Conservation (phyloP, 2,329 filamentous ascomycete genomes). For the Acrocalymma vagum region DNA sequence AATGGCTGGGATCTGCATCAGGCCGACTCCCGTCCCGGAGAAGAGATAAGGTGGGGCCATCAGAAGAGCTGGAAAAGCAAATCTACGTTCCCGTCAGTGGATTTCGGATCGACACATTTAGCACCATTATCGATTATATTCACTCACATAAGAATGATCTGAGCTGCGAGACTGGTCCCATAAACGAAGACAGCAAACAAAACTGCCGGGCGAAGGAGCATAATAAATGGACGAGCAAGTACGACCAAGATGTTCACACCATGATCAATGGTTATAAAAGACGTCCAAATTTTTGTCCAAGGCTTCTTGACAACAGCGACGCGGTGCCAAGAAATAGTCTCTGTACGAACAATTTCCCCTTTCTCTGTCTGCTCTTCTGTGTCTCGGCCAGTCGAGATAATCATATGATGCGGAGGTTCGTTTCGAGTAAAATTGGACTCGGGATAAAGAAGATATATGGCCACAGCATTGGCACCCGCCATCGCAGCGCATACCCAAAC, state of each 20-base stretch:
- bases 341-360: constrained; percentile 4
- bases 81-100: constrained; percentile 3
- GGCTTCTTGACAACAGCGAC: constrained; percentile 10
- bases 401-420: neutral
- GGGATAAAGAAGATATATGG: constrained; percentile 10
- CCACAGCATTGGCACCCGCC: constrained; percentile 7
- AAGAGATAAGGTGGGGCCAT: constrained; percentile 15
- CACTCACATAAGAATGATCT: constrained; percentile 13
- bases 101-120: neutral
- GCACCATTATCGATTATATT: too few species aligned
- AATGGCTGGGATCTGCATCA: constrained; percentile 15
- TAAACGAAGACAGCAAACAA: constrained; percentile 15
- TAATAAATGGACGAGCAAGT: constrained; percentile 3
- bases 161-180: constrained; percentile 12
- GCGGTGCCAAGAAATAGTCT: constrained; percentile 7
- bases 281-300: constrained; percentile 10
- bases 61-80: constrained; percentile 13
- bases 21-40: constrained; percentile 8
- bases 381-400: neutral
- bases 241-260: constrained; percentile 3
- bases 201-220: constrained; percentile 10
- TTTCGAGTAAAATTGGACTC: constrained; percentile 12
- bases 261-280: constrained; percentile 9
- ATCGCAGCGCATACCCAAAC: constrained; percentile 12
- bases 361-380: too few species aligned